Evolutionary conservation across 768 basidiomycete genomes (phyloP), one percentile per base, ranked within the genome.

Genomic region (Mycena latifolia): DNA sequence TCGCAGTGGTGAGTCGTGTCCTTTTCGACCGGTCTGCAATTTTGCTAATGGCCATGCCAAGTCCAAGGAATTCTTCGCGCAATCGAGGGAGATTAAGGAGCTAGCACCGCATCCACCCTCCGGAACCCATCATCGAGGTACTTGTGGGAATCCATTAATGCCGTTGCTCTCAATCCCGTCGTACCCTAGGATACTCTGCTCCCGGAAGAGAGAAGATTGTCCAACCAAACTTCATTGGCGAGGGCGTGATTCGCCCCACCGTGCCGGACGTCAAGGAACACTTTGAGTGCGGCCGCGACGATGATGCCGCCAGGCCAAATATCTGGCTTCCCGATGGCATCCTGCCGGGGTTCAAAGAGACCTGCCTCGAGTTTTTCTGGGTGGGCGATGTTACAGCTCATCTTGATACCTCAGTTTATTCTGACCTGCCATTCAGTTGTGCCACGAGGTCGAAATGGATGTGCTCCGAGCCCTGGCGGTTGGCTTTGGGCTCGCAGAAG

Each of bases 241-340:
- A n/a, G n/a, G n/a, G n/a, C n/a, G n/a, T n/a, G n/a, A n/a, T n/a
- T n/a, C n/a, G n/a, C n/a, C n/a, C n/a, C n/a, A n/a, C 7, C 31
- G 37, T 37, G 8, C 14, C 37, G 37, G 37, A 37, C 7, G 37
- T 37, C 37, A 37, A 37, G 9, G 37, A 37, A 14, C 37, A 15
- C 14, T 37, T 37, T 14, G 37, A 37, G 15, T 37, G 37, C 37
- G 37, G 37, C 10, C 77, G 82, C 27, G 87, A 87, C 47, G 76
- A 80, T n/a, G 76, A 83, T 47, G 72, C 70, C 2, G 65, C 70
- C 0, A 82, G 84, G 77, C 85, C 87, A 1, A 88, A 89, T 67
- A 85, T 88, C 31, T 89, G 88, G 87, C 81, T 85, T 15, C 83
- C 85, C 0, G 87, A 87, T 7, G 79, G 77, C 18, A 75, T 82